These are phyloP conservation scores for Sphaerobolus stellatus DNA, from an alignment of 1,284 basidiomycete genomes.

Conservation along the genomic window DNA sequence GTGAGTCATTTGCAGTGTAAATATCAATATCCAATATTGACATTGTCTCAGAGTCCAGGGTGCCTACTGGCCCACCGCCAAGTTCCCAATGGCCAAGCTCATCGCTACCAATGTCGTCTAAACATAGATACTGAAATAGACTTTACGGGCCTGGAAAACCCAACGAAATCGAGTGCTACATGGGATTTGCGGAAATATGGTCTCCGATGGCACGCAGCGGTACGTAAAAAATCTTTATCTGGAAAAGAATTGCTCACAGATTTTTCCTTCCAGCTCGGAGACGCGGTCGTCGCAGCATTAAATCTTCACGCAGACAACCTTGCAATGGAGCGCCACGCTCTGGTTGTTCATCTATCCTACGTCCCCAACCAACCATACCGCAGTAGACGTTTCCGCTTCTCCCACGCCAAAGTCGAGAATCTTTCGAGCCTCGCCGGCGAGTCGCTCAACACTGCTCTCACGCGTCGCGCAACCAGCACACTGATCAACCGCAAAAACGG, in stretches of 20 bases:
- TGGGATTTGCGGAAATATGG: constrained; percentile 8
- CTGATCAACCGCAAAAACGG: constrained; percentile 2
- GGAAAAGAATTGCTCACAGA: background rate
- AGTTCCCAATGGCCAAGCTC: too few relatives aligned
- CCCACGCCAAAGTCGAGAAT: background rate
- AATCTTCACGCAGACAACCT: constrained; percentile 2
- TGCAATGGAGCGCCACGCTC: background rate
- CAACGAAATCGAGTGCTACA: background rate
- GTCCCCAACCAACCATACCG: background rate
- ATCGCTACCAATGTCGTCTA: background rate
- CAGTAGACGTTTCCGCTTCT: constrained; percentile 1
- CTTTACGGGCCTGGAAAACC: background rate
- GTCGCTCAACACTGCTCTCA: background rate
- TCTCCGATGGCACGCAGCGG: constrained; percentile 7
- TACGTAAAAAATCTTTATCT: background rate
- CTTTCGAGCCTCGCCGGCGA: background rate
- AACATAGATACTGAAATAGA: constrained; percentile 1
- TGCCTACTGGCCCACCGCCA: background rate
- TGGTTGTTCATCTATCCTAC: constrained; percentile 7
- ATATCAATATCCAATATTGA: background rate
- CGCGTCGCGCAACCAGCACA: background rate
- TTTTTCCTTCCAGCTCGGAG: constrained; percentile 3
- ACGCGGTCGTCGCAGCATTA: constrained; percentile 8
- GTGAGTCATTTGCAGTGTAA: background rate
- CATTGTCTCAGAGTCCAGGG: background rate